A percentile compares a stretch with the other conserved stretches of the same genome.
These are phyloP conservation scores for Dictyostelium purpureum DNA, from an alignment of 78 protist genomes.

Conservation along the genomic window DNA sequence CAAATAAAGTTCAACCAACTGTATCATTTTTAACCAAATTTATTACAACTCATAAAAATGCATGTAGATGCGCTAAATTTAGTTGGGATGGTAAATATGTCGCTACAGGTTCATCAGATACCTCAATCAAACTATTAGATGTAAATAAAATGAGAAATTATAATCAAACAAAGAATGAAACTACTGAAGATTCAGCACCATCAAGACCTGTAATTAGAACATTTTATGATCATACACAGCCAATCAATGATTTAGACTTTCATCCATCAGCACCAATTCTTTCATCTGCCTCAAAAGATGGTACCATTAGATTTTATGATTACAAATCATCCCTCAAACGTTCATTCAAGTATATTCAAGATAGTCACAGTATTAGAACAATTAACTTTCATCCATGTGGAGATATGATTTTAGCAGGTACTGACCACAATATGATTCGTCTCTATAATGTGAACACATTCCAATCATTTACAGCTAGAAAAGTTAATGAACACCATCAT, in stretches of 20 bases:
- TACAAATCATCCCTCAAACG: slow-evolving; percentile 70
- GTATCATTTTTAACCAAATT: slow-evolving; percentile 70
- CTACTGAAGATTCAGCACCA: slow-evolving; percentile 79
- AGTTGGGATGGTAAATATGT: slow-evolving; percentile 83
- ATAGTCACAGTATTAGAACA: slow-evolving; percentile 74
- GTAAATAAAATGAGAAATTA: slow-evolving; percentile 75
- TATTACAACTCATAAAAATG: slow-evolving; percentile 87
- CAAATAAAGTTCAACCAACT: background rate
- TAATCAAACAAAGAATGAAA: slow-evolving; percentile 67
- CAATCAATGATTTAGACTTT: slow-evolving; percentile 80
- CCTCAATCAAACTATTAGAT: slow-evolving; percentile 81
- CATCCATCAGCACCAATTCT: slow-evolving; percentile 80
- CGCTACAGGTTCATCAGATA: slow-evolving; percentile 87
- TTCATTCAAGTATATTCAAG: slow-evolving; percentile 78
- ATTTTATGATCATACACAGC: slow-evolving; percentile 84
- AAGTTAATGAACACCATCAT: slow-evolving; percentile 80
- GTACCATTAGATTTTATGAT: slow-evolving; percentile 84
- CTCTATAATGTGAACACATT: slow-evolving; percentile 82
- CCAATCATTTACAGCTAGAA: slow-evolving; percentile 55
- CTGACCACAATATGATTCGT: slow-evolving; percentile 82
- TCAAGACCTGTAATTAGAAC: slow-evolving; percentile 82
- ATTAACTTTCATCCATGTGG: slow-evolving; percentile 86
- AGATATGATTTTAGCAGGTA: slow-evolving; percentile 83
- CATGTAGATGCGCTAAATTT: slow-evolving; percentile 83
- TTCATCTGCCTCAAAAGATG: slow-evolving; percentile 62